Conservation (phyloP, 148 eudicot species). For the Oxyria digyna region DNA sequence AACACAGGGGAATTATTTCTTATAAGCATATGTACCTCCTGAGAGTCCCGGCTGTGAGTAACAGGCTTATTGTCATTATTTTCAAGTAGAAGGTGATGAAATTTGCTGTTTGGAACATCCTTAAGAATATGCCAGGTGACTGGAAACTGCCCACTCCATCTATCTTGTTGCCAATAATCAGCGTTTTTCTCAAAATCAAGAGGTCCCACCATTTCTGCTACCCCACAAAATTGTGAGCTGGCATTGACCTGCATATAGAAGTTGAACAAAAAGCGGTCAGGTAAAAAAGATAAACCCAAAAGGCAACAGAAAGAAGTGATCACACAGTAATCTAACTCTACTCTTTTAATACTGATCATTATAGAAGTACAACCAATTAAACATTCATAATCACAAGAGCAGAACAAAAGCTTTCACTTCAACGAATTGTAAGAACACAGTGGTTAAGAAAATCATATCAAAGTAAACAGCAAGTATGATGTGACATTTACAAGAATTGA, state of each 20-base stretch:
- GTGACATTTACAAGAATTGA: neutral
- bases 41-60: constrained; percentile 95
- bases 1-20: neutral
- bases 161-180: constrained; percentile 96
- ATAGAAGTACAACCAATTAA: neutral
- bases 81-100: constrained; percentile 82
- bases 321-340: neutral
- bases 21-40: constrained; percentile 63
- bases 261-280: neutral
- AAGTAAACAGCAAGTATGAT: neutral
- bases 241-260: constrained; percentile 68
- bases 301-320: neutral
- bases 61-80: constrained; percentile 96
- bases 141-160: constrained; percentile 94
- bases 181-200: constrained; percentile 83
- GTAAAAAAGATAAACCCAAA: neutral
- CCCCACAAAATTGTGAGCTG: constrained; percentile 93
- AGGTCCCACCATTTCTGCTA: constrained; percentile 88
- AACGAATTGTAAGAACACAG: no score
- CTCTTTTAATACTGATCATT: neutral
- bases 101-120: constrained; percentile 80
- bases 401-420: neutral
- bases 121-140: constrained; percentile 82
- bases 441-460: neutral
- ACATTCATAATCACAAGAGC: neutral